Base-by-base conservation (phyloP, 2,329 filamentous ascomycete genomes). In the Alternaria angustiovoidea region DNA sequence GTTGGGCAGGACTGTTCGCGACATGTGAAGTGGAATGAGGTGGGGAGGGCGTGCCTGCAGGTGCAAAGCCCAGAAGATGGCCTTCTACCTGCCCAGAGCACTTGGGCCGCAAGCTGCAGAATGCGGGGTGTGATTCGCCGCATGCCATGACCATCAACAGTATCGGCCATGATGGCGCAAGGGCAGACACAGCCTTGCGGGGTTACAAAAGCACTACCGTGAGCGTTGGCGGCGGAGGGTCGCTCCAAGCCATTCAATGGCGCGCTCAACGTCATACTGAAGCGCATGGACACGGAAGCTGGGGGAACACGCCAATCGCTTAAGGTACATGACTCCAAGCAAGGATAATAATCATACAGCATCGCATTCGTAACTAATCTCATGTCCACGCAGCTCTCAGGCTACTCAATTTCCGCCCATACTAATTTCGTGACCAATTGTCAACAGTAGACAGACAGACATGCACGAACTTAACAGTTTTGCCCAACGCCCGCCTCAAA, bases 61-160 rank as follows among this genome's bases (percentile, higher is more conserved):
- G 20, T 51, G 57, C 42, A 53, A 36, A 32, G 41, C 34, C 41
- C 49, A 28, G 49, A 44, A 59, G 36, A 48, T 47, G 34, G 26
- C 43, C 51, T 51, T 38, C 51, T 47, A 24, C 55, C 49, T 60
- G 63, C 59, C 63, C 64, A 66, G 59, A 36, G 44, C 59, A 61
- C 56, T 63, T 62, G 51, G 62, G 62, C 57, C 39, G 55, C 63
- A 52, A 61, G 59, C 64, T 67, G 63, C 67, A 44, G 28, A 53
- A 52, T 51, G 56, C 42, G 46, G 59, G 52, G 54, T 63, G 60
- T 69, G 62, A 71, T 71, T 70, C 65, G 69, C 68, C 62, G 64
- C 66, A 61, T 42, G 16, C 48, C 46, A 55, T 61, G 26, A 47
- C 61, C 42, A 61, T 66, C 57, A 51, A 51, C 64, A 53, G 54